Percentiles rank a stretch among this genome's conserved stretches.
Conservation (phyloP, 345 rosid species). For the Passiflora organensis region DNA sequence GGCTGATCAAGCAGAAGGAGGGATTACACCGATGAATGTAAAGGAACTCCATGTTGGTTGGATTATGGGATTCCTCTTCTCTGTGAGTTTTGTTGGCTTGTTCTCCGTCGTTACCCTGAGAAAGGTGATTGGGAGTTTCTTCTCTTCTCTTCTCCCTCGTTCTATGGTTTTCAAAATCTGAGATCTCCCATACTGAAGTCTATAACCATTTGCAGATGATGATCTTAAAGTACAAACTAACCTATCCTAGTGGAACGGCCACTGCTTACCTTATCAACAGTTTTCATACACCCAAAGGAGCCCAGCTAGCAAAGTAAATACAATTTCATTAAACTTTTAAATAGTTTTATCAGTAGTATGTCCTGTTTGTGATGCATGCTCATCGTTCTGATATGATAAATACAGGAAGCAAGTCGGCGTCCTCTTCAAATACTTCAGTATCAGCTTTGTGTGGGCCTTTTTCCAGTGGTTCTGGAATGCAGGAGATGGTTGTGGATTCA, state of each 20-base stretch:
- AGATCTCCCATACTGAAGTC: neutral
- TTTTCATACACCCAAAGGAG: conserved; percentile 91
- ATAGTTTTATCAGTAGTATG: neutral
- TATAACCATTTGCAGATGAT: conserved; percentile 40
- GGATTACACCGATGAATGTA: conserved; percentile 42
- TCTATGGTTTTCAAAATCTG: neutral
- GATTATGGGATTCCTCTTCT: conserved; percentile 73
- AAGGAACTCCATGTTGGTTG: conserved; percentile 63
- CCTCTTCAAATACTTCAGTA: conserved; percentile 39
- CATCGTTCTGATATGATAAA: neutral
- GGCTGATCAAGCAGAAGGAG: conserved; percentile 52
- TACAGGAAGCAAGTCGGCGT: conserved; percentile 49
- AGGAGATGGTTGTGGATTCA: conserved; percentile 70
- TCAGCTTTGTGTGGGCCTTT: conserved; percentile 48
- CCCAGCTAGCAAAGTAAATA: conserved; percentile 68
- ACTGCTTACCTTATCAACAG: conserved; percentile 89
- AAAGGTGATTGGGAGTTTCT: conserved; percentile 36
- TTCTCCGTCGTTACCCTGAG: conserved; percentile 77
- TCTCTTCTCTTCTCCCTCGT: neutral
- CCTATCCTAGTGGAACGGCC: conserved; percentile 92
- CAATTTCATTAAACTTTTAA: neutral
- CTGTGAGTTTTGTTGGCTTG: conserved; percentile 82
- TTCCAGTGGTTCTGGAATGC: conserved; percentile 67
- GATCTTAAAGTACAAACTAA: conserved; percentile 73
- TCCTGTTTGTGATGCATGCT: neutral